Conservation (phyloP, 2,329 filamentous ascomycete species). For the Ceratocystis cubensis region DNA sequence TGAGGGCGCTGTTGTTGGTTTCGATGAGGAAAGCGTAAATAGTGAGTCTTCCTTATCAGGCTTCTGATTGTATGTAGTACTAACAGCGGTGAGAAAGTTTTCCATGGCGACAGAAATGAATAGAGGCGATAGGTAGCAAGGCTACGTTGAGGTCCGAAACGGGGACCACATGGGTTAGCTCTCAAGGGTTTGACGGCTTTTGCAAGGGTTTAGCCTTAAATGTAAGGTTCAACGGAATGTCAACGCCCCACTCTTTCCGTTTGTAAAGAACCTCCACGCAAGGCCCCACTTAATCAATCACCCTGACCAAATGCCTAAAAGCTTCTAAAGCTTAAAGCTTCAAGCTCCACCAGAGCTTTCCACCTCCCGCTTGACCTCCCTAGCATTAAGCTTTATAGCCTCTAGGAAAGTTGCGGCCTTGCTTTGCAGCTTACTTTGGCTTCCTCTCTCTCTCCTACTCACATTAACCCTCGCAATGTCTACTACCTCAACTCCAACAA, state of each 20-base stretch:
- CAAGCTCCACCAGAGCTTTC: neutral
- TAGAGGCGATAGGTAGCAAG: neutral
- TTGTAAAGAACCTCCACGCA: neutral
- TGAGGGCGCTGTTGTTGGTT: neutral
- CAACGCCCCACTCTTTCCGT: neutral
- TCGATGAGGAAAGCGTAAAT: constrained; percentile 25
- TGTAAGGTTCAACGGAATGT: neutral
- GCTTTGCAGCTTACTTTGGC: neutral
- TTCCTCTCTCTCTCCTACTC: neutral
- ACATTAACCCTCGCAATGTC: neutral
- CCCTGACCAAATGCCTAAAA: neutral
- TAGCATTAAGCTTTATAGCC: neutral
- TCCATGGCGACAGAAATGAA: constrained; percentile 36
- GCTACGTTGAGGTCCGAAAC: neutral
- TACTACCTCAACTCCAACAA: neutral
- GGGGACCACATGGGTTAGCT: neutral
- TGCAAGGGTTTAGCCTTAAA: neutral
- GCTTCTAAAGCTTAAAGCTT: neutral
- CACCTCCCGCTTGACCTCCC: neutral
- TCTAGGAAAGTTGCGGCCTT: neutral
- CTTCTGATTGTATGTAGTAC: constrained; percentile 37
- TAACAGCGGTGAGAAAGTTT: constrained; percentile 42
- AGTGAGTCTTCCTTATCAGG: constrained; percentile 28
- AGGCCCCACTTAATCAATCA: constrained; percentile 6
- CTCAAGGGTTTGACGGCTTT: neutral